Conservation (phyloP, 441 rosid genomes). For the Adansonia grandidieri region DNA sequence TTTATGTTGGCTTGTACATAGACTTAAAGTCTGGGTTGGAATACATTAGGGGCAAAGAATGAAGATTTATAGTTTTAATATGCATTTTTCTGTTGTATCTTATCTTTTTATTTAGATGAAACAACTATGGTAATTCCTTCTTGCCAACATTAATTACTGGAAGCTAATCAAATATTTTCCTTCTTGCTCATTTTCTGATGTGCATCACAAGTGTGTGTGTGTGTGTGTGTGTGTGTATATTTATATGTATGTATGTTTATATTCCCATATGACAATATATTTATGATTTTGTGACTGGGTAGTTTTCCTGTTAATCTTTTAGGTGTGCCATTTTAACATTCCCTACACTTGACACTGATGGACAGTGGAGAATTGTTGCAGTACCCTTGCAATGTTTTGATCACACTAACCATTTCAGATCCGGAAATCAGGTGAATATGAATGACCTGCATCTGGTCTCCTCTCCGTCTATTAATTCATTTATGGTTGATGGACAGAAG, state of each 20-base stretch:
- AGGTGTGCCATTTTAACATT: conserved; percentile 40
- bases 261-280: not conserved
- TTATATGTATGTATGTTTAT: too few relatives aligned
- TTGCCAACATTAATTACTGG: conserved; percentile 10
- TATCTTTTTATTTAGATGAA: not conserved
- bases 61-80: not conserved
- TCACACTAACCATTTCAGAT: conserved; percentile 31
- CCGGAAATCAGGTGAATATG: conserved; percentile 39
- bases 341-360: conserved; percentile 41
- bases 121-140: not conserved
- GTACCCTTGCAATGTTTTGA: conserved; percentile 40
- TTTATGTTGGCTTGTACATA: not conserved
- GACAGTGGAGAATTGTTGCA: conserved; percentile 42
- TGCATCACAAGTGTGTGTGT: too few relatives aligned
- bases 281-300: conserved; percentile 20
- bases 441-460: conserved; percentile 39
- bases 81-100: not conserved
- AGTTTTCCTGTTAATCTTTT: conserved; percentile 21
- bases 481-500: conserved; percentile 31
- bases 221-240: too few relatives aligned
- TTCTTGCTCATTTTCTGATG: not conserved
- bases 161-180: not conserved
- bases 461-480: conserved; percentile 32
- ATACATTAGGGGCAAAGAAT: not conserved
- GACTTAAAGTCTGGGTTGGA: not conserved